Conservation (phyloP, 192 early-diverging fungal species). For the Jimgerdemannia flammicorona region DNA sequence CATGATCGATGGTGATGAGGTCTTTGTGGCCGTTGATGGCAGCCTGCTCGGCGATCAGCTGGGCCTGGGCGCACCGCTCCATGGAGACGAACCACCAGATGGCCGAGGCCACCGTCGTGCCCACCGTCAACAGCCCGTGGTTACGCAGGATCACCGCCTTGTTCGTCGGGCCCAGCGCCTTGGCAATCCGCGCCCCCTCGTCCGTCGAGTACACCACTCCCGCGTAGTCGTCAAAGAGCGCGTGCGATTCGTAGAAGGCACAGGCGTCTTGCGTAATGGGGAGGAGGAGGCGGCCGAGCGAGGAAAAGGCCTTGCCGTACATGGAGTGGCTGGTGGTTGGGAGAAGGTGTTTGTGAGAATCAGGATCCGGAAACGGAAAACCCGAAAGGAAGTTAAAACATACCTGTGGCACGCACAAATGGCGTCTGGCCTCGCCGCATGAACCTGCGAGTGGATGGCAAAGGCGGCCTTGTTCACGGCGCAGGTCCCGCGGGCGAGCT, state of each 20-base stretch:
- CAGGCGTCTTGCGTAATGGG: conserved; percentile 62
- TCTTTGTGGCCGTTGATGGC: conserved; percentile 18
- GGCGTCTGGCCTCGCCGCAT: conserved; percentile 42
- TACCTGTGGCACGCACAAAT: conserved; percentile 48
- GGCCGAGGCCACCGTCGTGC: conserved; percentile 46
- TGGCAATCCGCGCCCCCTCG: conserved; percentile 51
- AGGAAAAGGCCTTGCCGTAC: conserved; percentile 58
- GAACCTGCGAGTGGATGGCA: conserved; percentile 57
- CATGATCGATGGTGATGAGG: conserved; percentile 15
- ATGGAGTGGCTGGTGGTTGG: conserved; percentile 42
- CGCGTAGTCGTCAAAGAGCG: conserved; percentile 46
- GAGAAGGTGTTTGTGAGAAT: too few species aligned
- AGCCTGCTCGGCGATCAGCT: conserved; percentile 50
- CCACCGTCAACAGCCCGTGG: conserved; percentile 58
- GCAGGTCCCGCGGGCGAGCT: conserved; percentile 39
- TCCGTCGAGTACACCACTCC: conserved; percentile 52
- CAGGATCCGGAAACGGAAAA: background rate
- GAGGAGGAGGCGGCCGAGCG: conserved; percentile 32
- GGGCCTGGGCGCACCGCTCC: conserved; percentile 51
- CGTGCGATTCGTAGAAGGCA: conserved; percentile 52
- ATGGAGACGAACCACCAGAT: conserved; percentile 55
- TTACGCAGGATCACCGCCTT: conserved; percentile 57
- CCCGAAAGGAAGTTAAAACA: background rate
- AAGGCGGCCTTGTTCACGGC: conserved; percentile 58
- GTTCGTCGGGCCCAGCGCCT: conserved; percentile 36